Conservation (phyloP, 2,329 filamentous ascomycete species). For the Lachnellula cervina region DNA sequence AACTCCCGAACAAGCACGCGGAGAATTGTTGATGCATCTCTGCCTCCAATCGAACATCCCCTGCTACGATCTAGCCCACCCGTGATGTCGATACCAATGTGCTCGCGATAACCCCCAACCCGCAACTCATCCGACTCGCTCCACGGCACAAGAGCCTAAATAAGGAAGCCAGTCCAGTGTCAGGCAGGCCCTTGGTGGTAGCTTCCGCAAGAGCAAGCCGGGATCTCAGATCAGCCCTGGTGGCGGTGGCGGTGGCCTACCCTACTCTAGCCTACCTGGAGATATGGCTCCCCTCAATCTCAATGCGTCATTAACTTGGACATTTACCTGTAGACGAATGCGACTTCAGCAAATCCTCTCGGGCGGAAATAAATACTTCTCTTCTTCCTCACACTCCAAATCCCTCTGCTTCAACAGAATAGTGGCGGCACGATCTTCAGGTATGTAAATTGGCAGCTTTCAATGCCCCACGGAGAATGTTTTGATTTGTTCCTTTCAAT, state of each 20-base stretch:
- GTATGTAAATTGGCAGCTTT: conserved; percentile 15
- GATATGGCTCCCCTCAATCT: conserved; percentile 2
- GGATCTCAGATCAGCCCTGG: background rate
- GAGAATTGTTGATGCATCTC: background rate
- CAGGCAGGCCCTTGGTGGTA: no score
- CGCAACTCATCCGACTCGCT: background rate
- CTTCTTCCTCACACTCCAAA: conserved; percentile 1
- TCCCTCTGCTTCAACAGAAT: conserved; percentile 16
- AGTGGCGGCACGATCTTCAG: conserved; percentile 12
- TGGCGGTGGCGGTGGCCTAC: no score
- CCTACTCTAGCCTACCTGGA: background rate
- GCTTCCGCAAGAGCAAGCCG: background rate
- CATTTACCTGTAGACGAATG: background rate
- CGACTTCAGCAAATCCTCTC: background rate
- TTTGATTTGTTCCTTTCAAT: background rate
- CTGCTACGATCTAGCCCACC: background rate
- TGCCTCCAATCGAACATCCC: background rate
- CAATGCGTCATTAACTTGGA: conserved; percentile 17
- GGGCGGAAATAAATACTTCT: conserved; percentile 1
- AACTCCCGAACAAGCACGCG: background rate
- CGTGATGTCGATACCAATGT: background rate
- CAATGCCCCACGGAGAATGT: no score
- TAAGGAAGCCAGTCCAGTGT: no score
- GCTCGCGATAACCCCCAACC: background rate
- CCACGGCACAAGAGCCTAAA: no score